phyloP scores from a whole-genome alignment of 2,329 filamentous ascomycete genomes.

The Aspergillus clavatus region DNA sequence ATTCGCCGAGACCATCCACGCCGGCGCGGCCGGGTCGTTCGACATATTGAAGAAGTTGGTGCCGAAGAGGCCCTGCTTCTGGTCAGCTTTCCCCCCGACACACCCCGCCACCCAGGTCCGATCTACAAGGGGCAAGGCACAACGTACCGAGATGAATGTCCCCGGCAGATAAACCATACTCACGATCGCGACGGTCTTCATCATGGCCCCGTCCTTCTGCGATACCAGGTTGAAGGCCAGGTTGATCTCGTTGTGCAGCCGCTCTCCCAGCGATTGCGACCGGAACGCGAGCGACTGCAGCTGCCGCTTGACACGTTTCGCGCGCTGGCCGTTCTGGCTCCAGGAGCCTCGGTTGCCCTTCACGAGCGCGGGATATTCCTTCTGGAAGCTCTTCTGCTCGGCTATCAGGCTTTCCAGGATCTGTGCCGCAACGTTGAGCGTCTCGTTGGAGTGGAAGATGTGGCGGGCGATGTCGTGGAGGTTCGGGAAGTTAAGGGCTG shows the following conservation, averaged over 20 bases:
- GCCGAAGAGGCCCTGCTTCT: conserved; percentile 29
- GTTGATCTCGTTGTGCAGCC: conserved; percentile 33
- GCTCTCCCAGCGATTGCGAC: conserved; percentile 24
- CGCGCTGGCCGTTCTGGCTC: conserved; percentile 8
- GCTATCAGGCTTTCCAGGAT: conserved; percentile 20
- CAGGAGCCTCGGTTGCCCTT: background rate
- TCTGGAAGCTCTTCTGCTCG: conserved; percentile 16
- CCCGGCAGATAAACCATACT: conserved; percentile 27
- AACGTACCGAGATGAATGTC: conserved; percentile 29
- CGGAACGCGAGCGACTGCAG: conserved; percentile 25
- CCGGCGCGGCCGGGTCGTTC: conserved; percentile 11
- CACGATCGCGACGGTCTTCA: conserved; percentile 28
- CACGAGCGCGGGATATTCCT: conserved; percentile 2
- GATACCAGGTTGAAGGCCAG: conserved; percentile 32
- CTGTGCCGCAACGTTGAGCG: conserved; percentile 28
- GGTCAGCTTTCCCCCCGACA: too few species aligned
- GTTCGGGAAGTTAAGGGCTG: conserved; percentile 17
- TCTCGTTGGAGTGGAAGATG: conserved; percentile 29
- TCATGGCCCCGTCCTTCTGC: conserved; percentile 27
- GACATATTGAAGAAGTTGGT: conserved; percentile 32
- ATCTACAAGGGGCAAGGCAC: background rate
- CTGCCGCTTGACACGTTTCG: conserved; percentile 20
- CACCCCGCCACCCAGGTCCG: too few species aligned
- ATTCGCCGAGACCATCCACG: conserved; percentile 20
- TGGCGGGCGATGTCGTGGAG: conserved; percentile 33